Percentiles rank a stretch among this genome's conserved stretches.
These are phyloP conservation scores for Neoscytalidium dimidiatum DNA, from an alignment of 2,329 filamentous ascomycete species.

Conservation along the genomic window DNA sequence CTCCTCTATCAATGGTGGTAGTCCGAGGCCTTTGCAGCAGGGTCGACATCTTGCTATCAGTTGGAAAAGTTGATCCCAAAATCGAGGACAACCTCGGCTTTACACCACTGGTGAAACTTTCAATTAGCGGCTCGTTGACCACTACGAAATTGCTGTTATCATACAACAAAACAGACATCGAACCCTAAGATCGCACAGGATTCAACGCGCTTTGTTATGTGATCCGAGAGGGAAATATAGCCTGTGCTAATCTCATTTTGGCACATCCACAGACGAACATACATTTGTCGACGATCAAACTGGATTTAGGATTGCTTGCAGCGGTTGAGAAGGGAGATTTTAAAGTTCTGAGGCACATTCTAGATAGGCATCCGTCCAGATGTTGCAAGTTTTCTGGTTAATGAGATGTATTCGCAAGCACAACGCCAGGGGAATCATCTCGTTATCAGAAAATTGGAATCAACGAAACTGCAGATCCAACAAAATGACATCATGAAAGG, in stretches of 20 bases:
- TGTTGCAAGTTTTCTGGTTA: too few species aligned
- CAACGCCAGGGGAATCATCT: too few species aligned
- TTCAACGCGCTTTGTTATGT: neutral
- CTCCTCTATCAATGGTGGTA: neutral
- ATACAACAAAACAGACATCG: neutral
- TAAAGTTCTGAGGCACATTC: too few species aligned
- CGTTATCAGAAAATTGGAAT: too few species aligned
- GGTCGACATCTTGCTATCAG: neutral
- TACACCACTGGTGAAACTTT: neutral
- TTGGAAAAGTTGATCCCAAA: neutral
- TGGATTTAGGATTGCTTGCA: neutral
- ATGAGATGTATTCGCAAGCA: too few species aligned
- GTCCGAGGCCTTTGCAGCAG: neutral
- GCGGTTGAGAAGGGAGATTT: neutral
- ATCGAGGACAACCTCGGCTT: neutral
- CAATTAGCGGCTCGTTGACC: neutral
- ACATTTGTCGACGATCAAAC: neutral
- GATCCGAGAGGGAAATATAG: neutral
- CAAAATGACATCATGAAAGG: too few species aligned
- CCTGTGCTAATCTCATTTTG: neutral
- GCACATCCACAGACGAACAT: neutral
- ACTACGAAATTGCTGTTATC: neutral
- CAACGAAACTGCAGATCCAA: too few species aligned
- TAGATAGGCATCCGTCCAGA: too few species aligned
- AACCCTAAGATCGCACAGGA: neutral